Evolutionary conservation across 805 yeast species (phyloP).

Genomic region (Ogataea dorogensis): DNA sequence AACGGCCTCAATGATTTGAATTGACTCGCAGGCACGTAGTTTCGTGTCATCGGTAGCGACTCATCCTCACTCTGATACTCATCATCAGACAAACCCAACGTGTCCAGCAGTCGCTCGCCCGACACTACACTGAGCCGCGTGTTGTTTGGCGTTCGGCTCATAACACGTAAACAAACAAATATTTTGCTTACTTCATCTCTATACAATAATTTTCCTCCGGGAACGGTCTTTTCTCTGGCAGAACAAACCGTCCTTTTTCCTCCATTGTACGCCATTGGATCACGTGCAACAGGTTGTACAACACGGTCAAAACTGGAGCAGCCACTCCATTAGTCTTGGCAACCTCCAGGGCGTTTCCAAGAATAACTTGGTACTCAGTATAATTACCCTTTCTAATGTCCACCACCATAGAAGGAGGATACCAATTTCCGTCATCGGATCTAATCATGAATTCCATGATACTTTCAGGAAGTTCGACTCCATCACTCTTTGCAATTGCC

Average conservation of each 20-base stretch:
- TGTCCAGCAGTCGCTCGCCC: constrained; percentile 33
- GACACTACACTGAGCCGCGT: constrained; percentile 24
- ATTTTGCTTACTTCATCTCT: constrained; percentile 6
- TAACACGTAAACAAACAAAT: constrained; percentile 4
- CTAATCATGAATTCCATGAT: constrained; percentile 49
- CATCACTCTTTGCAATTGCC: constrained; percentile 66
- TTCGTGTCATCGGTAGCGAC: constrained; percentile 2
- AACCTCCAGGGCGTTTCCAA: constrained; percentile 40
- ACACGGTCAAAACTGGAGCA: constrained; percentile 31
- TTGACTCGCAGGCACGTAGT: constrained; percentile 29
- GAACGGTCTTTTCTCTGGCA: constrained; percentile 34
- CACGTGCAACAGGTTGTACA: constrained; percentile 30
- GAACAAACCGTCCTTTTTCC: constrained; percentile 25
- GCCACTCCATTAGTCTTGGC: constrained; percentile 31
- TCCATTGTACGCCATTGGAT: constrained; percentile 36
- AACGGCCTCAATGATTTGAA: constrained; percentile 33
- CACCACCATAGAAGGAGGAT: constrained; percentile 49
- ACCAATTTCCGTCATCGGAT: constrained; percentile 46
- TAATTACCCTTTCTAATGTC: constrained; percentile 42
- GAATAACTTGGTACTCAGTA: constrained; percentile 42
- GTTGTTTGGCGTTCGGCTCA: constrained; percentile 8
- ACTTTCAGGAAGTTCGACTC: constrained; percentile 49
- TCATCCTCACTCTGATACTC: constrained; percentile 26
- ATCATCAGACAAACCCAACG: constrained; percentile 32
- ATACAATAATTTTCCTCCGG: constrained; percentile 23